Conservation (phyloP, 1,284 basidiomycete genomes). For the Kwoniella shivajii region DNA sequence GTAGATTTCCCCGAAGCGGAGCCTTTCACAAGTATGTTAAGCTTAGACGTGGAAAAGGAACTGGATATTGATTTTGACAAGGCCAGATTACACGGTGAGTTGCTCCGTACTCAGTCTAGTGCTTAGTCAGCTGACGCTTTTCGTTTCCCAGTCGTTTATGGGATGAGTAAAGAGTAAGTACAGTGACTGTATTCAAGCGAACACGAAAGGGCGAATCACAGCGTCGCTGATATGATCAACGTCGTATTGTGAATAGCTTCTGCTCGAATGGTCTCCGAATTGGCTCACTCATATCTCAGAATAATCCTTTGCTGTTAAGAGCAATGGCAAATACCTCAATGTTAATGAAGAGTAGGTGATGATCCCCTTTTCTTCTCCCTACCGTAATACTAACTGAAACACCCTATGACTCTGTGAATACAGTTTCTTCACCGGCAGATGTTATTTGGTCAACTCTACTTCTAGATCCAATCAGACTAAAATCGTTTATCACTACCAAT, state of each 20-base stretch:
- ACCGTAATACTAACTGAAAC: not conserved
- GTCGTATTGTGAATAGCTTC: constrained; percentile 37
- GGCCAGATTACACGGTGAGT: constrained; percentile 50
- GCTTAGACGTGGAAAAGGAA: constrained; percentile 53
- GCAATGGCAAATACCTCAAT: constrained; percentile 50
- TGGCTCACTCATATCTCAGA: constrained; percentile 53
- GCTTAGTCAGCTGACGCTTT: constrained; percentile 2
- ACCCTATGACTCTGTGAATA: not conserved
- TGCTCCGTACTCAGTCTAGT: not conserved
- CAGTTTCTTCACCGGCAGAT: constrained; percentile 49
- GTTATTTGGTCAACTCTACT: constrained; percentile 48
- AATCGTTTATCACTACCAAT: constrained; percentile 44
- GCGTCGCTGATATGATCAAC: constrained; percentile 2
- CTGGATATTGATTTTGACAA: constrained; percentile 49
- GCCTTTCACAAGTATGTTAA: constrained; percentile 54
- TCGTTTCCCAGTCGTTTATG: constrained; percentile 41
- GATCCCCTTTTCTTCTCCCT: not conserved
- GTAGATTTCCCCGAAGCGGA: constrained; percentile 36
- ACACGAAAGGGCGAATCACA: not conserved
- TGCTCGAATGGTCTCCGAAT: constrained; percentile 56
- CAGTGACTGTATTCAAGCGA: not conserved
- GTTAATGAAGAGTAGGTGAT: constrained; percentile 48
- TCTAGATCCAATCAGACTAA: constrained; percentile 30
- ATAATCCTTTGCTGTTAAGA: constrained; percentile 52
- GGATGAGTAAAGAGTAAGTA: constrained; percentile 54